A percentile compares a stretch with the other conserved stretches of the same genome.
These are phyloP conservation scores for Fraxinus nigra DNA, from an alignment of 305 asterid species.

Conservation along the genomic window DNA sequence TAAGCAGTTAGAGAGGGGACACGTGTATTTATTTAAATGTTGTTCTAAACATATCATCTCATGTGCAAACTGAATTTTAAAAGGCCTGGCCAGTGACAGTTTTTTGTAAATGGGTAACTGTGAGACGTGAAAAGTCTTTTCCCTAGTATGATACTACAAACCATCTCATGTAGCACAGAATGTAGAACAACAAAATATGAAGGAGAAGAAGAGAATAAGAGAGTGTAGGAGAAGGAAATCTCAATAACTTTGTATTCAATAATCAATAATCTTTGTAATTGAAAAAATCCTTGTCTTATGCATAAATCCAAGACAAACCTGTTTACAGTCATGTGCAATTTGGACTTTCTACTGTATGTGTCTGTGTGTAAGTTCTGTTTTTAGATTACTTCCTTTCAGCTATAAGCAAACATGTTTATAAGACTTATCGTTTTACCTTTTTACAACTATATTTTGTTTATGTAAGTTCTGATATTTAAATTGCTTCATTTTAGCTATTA, in stretches of 20 bases:
- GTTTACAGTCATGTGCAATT: neutral
- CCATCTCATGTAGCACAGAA: neutral
- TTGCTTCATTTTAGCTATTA: slow-evolving; percentile 1
- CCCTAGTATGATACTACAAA: neutral
- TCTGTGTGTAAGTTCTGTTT: neutral
- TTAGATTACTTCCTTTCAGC: neutral
- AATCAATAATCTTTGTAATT: neutral
- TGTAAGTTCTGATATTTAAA: neutral
- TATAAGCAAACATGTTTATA: neutral
- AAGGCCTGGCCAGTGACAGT: neutral
- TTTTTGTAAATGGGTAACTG: neutral
- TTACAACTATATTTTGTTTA: neutral
- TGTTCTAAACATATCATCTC: neutral
- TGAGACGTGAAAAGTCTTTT: neutral
- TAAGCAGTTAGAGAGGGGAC: neutral
- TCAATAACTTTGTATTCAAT: neutral
- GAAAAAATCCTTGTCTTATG: neutral
- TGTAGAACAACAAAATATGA: neutral
- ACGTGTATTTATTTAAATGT: neutral
- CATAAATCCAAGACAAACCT: neutral
- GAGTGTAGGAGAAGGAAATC: neutral
- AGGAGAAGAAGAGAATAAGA: neutral
- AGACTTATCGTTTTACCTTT: neutral
- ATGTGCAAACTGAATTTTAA: neutral
- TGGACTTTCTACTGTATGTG: neutral